phyloP scores from a whole-genome alignment of 208 protist species.

The Trichomonas gallinae region DNA sequence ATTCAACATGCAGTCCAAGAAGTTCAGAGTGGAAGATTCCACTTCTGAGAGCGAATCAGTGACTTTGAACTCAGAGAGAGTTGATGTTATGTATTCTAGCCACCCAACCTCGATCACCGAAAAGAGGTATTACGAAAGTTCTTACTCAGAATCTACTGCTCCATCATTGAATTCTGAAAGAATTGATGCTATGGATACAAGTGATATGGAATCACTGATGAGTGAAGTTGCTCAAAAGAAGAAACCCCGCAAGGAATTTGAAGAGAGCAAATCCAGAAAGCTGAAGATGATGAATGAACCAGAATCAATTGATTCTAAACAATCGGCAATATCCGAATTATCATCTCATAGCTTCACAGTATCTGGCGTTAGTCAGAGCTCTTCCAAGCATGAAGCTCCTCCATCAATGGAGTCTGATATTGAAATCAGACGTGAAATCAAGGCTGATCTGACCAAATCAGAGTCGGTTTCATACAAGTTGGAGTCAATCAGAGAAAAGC shows the following conservation, averaged over 20 bases:
- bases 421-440: not conserved
- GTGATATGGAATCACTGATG: not conserved
- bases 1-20: not conserved
- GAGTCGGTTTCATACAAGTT: not conserved
- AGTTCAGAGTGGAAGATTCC: not conserved
- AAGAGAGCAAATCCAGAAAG: not conserved
- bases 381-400: not conserved
- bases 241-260: not conserved
- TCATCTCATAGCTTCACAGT: not conserved
- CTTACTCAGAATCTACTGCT: not conserved
- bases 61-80: no score
- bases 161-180: not conserved
- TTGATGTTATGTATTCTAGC: no score
- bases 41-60: not conserved
- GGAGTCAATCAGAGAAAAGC: not conserved
- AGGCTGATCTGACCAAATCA: not conserved
- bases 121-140: no score
- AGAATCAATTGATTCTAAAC: not conserved
- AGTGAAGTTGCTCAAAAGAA: not conserved
- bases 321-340: not conserved
- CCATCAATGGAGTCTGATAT: not conserved
- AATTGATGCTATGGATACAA: not conserved
- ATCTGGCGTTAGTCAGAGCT: not conserved
- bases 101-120: no score
- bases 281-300: not conserved